Conservation (phyloP, 129 eudicot genomes). For the Flaveria sonorensis region DNA sequence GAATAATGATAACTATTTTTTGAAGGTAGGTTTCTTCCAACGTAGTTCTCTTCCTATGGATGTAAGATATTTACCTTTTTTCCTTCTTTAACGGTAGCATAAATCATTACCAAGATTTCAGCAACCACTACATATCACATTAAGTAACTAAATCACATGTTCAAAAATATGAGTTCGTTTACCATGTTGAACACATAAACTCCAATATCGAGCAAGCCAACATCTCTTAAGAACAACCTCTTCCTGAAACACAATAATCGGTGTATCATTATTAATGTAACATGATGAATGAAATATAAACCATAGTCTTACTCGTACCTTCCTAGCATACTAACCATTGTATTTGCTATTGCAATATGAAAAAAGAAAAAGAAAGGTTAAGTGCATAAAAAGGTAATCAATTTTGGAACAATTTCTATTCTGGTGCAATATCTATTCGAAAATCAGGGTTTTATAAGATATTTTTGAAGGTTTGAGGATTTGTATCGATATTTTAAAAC, state of each 20-base stretch:
- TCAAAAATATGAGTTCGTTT: constrained; percentile 24
- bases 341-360: neutral
- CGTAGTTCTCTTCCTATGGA: neutral
- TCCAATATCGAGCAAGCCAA: constrained; percentile 90
- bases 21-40: neutral
- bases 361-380: neutral
- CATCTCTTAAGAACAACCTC: constrained; percentile 91
- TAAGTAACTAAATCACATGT: neutral
- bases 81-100: neutral
- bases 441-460: neutral
- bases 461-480: neutral
- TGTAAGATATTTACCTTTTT: neutral
- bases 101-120: neutral
- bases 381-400: neutral
- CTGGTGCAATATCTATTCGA: neutral
- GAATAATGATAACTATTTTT: neutral
- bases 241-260: constrained; percentile 51
- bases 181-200: constrained; percentile 73
- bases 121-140: constrained; percentile 16
- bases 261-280: constrained; percentile 30
- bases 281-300: constrained; percentile 6
- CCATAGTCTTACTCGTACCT: neutral
- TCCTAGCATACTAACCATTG: constrained; percentile 7
- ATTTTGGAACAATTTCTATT: neutral
- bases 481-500: neutral